Base-by-base conservation (phyloP, 2,329 filamentous ascomycete genomes). In the Aplosporella prunicola region DNA sequence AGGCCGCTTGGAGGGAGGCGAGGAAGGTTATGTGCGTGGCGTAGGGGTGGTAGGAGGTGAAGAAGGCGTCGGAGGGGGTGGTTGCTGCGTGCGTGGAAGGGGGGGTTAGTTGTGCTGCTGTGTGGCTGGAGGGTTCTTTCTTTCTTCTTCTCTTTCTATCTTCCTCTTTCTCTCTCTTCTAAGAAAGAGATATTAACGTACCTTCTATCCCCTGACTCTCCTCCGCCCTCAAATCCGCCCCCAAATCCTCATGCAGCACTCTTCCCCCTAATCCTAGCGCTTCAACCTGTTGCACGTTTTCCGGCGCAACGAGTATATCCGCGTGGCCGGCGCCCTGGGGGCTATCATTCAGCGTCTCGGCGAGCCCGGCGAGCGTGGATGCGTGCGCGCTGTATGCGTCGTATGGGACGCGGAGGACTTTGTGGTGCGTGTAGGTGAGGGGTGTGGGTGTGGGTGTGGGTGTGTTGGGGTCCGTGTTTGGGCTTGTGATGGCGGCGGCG, bases 371-470 rank as follows among this genome's bases (percentile, higher is more conserved):
- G 24, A 60, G 42, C 14, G 43, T 45, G 37, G 55, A 50, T 10
- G 56, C 42, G 20, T 48, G 44, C 11, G 44, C 42, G 20, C 40
- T 44, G 29, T 48, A 44, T n/a, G 51, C 41, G 22, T 50, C 52
- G 9, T 56, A 53, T 26, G 54, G 53, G 20, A 60, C 37, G 25
- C 56, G 55, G 11, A 60, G 39, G 10, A 56, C 50, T 45, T 57
- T 58, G 50, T 55, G 58, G 42, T 56, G 56, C 43, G 45, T 51
- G 43, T 60, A 60, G 40, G 58, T 53, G 35, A 58, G 18, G 7
- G 11, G 11, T 5, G n/a, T 4, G 5, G 26, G 6, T 5, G 20
- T 13, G 4, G 34, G 23, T 18, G 30, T 30, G 34, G 34, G 34
- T 8, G 25, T 17, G 18, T n/a, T n/a, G n/a, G n/a, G n/a, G n/a